phyloP scores from a whole-genome alignment of 116 monocot species.

The Posidonia oceanica region DNA sequence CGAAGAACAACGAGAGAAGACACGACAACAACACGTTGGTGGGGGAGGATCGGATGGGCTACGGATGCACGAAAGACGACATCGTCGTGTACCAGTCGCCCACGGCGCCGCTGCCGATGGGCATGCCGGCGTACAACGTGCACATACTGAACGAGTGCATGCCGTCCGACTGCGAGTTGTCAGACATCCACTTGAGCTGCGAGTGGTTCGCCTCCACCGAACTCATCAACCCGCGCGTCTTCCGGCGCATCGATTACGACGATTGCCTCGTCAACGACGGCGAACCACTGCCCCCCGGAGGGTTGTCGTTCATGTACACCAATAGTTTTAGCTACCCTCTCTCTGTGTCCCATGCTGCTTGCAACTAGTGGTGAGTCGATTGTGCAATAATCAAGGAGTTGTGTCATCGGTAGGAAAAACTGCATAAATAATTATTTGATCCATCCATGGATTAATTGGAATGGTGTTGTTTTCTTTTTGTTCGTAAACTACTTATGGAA shows the following conservation, averaged over 20 bases:
- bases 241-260: constrained; percentile 43
- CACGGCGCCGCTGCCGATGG: constrained; percentile 34
- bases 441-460: too few relatives aligned
- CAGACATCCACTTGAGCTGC: constrained; percentile 44
- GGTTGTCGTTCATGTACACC: too few relatives aligned
- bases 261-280: constrained; percentile 53
- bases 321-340: too few relatives aligned
- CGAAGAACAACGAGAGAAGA: neutral
- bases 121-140: constrained; percentile 73
- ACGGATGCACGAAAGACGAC: constrained; percentile 5
- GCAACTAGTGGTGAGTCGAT: too few relatives aligned
- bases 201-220: constrained; percentile 74
- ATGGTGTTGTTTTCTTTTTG: too few relatives aligned
- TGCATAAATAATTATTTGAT: too few relatives aligned
- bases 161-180: constrained; percentile 7
- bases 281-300: too few relatives aligned
- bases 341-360: too few relatives aligned
- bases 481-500: too few relatives aligned
- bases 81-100: constrained; percentile 6
- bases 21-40: neutral
- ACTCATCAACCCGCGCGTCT: constrained; percentile 39
- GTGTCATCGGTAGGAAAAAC: too few relatives aligned
- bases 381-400: too few relatives aligned
- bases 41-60: constrained; percentile 1
- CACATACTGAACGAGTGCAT: constrained; percentile 46